phyloP scores from a whole-genome alignment of 768 basidiomycete genomes.

The Amanita jacksonii region DNA sequence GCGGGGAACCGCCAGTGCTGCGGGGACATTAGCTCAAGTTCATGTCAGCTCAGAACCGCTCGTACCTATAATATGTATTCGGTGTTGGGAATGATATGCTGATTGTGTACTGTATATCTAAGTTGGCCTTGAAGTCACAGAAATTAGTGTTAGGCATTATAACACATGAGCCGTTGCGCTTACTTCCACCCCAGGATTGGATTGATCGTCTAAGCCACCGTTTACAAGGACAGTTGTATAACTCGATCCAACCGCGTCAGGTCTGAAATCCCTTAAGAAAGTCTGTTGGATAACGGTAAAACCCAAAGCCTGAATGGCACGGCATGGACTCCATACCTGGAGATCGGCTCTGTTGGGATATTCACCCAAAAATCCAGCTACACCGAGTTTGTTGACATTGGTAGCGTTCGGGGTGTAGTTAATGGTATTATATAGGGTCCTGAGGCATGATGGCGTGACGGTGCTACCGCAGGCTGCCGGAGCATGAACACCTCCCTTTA shows the following conservation, averaged over 20 bases:
- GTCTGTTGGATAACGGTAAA: constrained; percentile 22
- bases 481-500: constrained; percentile 29
- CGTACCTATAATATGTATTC: too few species aligned
- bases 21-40: background rate
- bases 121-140: constrained; percentile 35
- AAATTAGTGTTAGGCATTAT: background rate
- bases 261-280: constrained; percentile 42
- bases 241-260: constrained; percentile 35
- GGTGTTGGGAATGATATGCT: too few species aligned
- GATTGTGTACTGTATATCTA: constrained; percentile 60
- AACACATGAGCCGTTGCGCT: constrained; percentile 41
- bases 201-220: constrained; percentile 47
- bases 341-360: constrained; percentile 51
- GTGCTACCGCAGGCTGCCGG: constrained; percentile 31
- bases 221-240: constrained; percentile 39
- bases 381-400: constrained; percentile 42
- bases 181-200: constrained; percentile 43
- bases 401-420: constrained; percentile 34
- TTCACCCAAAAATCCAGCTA: constrained; percentile 48
- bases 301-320: constrained; percentile 21
- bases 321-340: constrained; percentile 24
- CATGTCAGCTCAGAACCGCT: constrained; percentile 16
- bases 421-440: constrained; percentile 42
- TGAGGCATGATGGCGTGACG: constrained; percentile 51
- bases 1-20: constrained; percentile 60